A percentile compares a stretch with the other conserved stretches of the same genome.
These are phyloP conservation scores for Sisymbrium altissimum DNA, from an alignment of 345 rosid species.

Conservation along the genomic window DNA sequence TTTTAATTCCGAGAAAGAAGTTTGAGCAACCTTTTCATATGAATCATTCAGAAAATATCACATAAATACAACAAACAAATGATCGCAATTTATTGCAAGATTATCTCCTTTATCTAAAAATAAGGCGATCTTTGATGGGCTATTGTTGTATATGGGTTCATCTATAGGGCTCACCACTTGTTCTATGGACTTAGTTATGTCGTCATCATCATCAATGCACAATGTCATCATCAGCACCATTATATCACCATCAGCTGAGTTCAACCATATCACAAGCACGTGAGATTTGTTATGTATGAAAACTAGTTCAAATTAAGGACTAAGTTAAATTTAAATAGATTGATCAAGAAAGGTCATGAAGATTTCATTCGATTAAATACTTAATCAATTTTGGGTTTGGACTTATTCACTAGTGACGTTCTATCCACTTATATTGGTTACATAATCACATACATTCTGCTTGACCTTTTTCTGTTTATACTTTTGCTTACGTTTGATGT, in stretches of 20 bases:
- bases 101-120: not conserved
- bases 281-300: not conserved
- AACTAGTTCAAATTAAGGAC: not conserved
- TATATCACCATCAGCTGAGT: not conserved
- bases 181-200: not conserved
- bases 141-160: not conserved
- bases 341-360: not conserved
- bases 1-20: not conserved
- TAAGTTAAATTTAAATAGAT: not conserved
- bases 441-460: not conserved
- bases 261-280: not conserved
- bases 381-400: not conserved
- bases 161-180: not conserved
- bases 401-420: not conserved
- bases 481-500: not conserved
- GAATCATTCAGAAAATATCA: not conserved
- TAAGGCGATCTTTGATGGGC: not conserved
- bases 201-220: not conserved
- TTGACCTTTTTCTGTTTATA: not conserved
- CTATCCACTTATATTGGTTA: not conserved
- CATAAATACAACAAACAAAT: not conserved
- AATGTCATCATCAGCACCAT: not conserved
- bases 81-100: not conserved
- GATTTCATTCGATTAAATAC: not conserved
- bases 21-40: not conserved